Evolutionary conservation across 1,284 basidiomycete species (phyloP).

Genomic region (Naganishia liquefaciens): DNA sequence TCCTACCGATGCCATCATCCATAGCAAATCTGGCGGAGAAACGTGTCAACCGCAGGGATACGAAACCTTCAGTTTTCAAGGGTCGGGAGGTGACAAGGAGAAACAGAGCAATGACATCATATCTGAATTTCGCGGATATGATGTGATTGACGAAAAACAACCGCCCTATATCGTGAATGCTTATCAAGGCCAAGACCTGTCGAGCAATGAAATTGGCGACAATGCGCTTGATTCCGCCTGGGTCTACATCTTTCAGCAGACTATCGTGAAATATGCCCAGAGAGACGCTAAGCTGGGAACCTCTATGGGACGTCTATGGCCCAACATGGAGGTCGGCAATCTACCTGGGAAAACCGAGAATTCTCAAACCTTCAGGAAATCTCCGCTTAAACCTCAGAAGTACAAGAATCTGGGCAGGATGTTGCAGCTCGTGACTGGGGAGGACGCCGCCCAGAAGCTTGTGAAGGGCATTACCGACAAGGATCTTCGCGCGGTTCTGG

Average conservation of each 20-base stretch:
- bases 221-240: constrained; percentile 6
- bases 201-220: background rate
- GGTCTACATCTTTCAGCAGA: constrained; percentile 1
- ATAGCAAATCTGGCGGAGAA: background rate
- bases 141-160: background rate
- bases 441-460: background rate
- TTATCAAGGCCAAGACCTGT: background rate
- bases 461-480: background rate
- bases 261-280: background rate
- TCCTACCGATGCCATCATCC: background rate
- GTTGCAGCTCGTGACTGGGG: background rate
- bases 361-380: background rate
- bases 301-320: background rate
- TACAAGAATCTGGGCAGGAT: constrained; percentile 4
- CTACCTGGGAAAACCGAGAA: too few relatives aligned
- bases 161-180: background rate
- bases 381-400: background rate
- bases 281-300: background rate
- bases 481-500: background rate
- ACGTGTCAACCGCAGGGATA: background rate
- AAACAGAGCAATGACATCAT: background rate
- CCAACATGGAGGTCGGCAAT: background rate
- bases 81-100: background rate
- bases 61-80: background rate
- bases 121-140: background rate